phyloP scores from a whole-genome alignment of 169 alveolate species.

The Plasmodium vivax region DNA sequence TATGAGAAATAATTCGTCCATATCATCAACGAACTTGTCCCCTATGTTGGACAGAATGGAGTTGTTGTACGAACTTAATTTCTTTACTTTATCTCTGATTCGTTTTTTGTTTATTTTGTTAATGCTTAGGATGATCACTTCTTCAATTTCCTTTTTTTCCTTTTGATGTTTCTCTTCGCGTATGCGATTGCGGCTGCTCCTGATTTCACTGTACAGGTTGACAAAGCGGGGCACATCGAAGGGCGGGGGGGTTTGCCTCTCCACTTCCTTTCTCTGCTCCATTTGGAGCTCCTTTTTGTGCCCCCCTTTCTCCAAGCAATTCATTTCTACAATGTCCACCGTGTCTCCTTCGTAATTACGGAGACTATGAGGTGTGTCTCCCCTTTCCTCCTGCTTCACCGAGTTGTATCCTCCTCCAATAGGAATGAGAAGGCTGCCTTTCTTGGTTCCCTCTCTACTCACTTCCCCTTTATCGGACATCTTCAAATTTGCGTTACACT shows the following conservation, averaged over 20 bases:
- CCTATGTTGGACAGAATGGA: slow-evolving; percentile 6
- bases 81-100: slow-evolving; percentile 70
- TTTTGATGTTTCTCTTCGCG: slow-evolving; percentile 1
- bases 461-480: background rate
- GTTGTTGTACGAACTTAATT: slow-evolving; percentile 43
- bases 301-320: background rate
- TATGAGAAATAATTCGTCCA: slow-evolving; percentile 24
- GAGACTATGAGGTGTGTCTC: background rate
- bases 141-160: slow-evolving; percentile 64
- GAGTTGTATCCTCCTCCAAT: background rate
- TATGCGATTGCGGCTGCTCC: background rate
- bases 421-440: background rate
- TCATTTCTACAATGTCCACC: background rate
- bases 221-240: background rate
- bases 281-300: background rate
- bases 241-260: no score
- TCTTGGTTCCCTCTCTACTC: background rate
- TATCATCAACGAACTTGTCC: slow-evolving; percentile 46
- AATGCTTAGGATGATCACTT: slow-evolving; percentile 5
- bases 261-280: background rate
- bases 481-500: background rate
- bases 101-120: slow-evolving; percentile 42
- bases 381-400: background rate
- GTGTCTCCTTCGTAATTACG: background rate
- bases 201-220: slow-evolving; percentile 24